phyloP scores from a whole-genome alignment of 148 eudicot genomes.

The Vaccinium corymbosum region DNA sequence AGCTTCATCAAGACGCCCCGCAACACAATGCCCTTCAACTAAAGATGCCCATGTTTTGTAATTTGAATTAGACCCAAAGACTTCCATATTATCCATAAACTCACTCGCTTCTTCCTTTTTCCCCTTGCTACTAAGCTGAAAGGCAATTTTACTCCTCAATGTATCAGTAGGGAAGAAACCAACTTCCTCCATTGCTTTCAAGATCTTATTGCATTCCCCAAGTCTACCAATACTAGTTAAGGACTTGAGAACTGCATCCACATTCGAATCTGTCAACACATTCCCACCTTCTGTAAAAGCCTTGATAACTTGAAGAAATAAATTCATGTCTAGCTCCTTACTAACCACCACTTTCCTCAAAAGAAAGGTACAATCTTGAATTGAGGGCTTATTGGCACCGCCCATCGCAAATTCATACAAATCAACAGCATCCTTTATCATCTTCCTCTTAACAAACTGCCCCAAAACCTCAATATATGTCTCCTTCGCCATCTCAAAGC shows the following conservation, averaged over 20 bases:
- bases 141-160: constrained; percentile 53
- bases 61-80: constrained; percentile 26
- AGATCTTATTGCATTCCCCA: constrained; percentile 52
- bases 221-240: constrained; percentile 69
- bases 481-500: constrained; percentile 41
- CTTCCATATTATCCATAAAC: constrained; percentile 46
- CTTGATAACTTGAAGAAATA: constrained; percentile 50
- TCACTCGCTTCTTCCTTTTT: constrained; percentile 47
- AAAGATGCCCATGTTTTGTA: constrained; percentile 46
- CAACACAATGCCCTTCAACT: constrained; percentile 60
- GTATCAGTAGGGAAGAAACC: constrained; percentile 46
- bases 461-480: constrained; percentile 46
- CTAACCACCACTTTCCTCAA: constrained; percentile 57
- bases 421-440: constrained; percentile 68
- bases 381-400: constrained; percentile 52
- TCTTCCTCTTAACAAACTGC: constrained; percentile 39
- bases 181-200: constrained; percentile 57
- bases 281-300: constrained; percentile 46
- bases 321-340: constrained; percentile 57
- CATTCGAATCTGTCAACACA: constrained; percentile 33
- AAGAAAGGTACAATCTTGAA: constrained; percentile 53
- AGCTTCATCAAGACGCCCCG: constrained; percentile 60
- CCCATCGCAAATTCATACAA: constrained; percentile 61
- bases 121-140: constrained; percentile 46
- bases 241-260: constrained; percentile 65